Evolutionary conservation across 441 rosid species (phyloP).

Genomic region (Eutrema salsugineum): DNA sequence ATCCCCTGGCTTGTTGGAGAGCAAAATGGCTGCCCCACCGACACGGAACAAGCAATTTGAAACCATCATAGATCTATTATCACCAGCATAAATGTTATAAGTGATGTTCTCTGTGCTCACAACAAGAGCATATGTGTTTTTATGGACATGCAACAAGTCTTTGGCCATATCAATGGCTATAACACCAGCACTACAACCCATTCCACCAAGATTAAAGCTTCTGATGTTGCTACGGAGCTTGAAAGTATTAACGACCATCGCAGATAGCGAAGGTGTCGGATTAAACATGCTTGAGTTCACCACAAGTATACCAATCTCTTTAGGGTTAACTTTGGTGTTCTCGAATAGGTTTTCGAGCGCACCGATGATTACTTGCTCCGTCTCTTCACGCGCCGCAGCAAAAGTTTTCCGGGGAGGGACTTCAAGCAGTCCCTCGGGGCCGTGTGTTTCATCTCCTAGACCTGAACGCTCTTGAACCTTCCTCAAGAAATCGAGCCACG

Average conservation of each 20-base stretch:
- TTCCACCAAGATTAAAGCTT: conserved; percentile 82
- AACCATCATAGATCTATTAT: conserved; percentile 82
- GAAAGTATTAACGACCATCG: conserved; percentile 77
- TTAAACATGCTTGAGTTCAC: conserved; percentile 87
- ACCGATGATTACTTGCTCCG: conserved; percentile 86
- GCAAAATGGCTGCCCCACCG: conserved; percentile 67
- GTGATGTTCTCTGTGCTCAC: conserved; percentile 89
- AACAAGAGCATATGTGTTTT: conserved; percentile 76
- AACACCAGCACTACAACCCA: conserved; percentile 97
- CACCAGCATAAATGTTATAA: conserved; percentile 71
- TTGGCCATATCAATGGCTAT: conserved; percentile 76
- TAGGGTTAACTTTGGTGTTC: conserved; percentile 60
- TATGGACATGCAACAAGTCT: conserved; percentile 75
- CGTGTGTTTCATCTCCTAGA: conserved; percentile 80
- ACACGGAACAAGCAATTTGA: conserved; percentile 83
- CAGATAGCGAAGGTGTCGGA: conserved; percentile 81
- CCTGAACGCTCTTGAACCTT: conserved; percentile 81
- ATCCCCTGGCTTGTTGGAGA: conserved; percentile 58
- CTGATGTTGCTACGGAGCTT: conserved; percentile 70
- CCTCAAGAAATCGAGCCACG: conserved; percentile 64
- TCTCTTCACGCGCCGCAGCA: conserved; percentile 69
- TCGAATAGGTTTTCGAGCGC: conserved; percentile 61
- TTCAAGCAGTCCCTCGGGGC: conserved; percentile 61
- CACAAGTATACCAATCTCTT: conserved; percentile 76
- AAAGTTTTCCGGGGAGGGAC: conserved; percentile 67